Evolutionary conservation across 108 stramenopile genomes (phyloP).

Genomic region (Asterionellopsis glacialis): DNA sequence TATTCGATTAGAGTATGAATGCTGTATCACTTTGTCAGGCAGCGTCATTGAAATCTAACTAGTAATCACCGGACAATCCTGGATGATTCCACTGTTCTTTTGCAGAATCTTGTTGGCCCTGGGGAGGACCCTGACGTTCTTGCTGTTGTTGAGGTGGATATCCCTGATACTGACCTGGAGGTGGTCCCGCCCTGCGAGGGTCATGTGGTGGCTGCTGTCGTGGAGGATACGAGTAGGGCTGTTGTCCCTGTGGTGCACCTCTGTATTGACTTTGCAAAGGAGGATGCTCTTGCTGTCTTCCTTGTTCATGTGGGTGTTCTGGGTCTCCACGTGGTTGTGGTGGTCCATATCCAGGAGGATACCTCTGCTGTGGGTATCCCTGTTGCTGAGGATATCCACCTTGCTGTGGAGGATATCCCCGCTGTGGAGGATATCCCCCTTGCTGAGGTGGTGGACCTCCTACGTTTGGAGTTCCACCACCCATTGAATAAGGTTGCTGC

Average conservation of each 20-base stretch:
- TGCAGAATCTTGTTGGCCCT: background rate
- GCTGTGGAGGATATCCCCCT: slow-evolving; percentile 17
- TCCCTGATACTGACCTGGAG: slow-evolving; percentile 3
- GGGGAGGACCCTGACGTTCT: slow-evolving; percentile 18
- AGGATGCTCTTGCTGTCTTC: slow-evolving; percentile 10
- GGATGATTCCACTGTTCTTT: background rate
- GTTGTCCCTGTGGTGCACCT: slow-evolving; percentile 5
- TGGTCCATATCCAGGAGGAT: slow-evolving; percentile 8
- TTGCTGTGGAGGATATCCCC: slow-evolving; percentile 10
- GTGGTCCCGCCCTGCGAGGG: background rate
- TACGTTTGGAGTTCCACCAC: slow-evolving; percentile 11
- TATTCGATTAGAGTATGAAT: too few relatives aligned
- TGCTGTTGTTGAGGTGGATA: slow-evolving; percentile 6
- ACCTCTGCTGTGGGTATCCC: background rate
- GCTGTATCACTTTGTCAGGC: too few relatives aligned
- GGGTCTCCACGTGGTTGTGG: slow-evolving; percentile 27
- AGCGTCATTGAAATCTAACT: too few relatives aligned
- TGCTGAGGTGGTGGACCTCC: slow-evolving; percentile 2
- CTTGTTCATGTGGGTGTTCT: slow-evolving; percentile 18
- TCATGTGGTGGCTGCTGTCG: background rate
- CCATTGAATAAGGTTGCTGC: slow-evolving; percentile 15
- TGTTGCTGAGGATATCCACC: slow-evolving; percentile 14
- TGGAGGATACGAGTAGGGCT: slow-evolving; percentile 7
- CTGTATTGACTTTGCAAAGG: slow-evolving; percentile 24
- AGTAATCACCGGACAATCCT: background rate